Evolutionary conservation across 208 protist species (phyloP), one percentile per base, ranked within the genome.

Genomic region (Leishmania lainsoni): DNA sequence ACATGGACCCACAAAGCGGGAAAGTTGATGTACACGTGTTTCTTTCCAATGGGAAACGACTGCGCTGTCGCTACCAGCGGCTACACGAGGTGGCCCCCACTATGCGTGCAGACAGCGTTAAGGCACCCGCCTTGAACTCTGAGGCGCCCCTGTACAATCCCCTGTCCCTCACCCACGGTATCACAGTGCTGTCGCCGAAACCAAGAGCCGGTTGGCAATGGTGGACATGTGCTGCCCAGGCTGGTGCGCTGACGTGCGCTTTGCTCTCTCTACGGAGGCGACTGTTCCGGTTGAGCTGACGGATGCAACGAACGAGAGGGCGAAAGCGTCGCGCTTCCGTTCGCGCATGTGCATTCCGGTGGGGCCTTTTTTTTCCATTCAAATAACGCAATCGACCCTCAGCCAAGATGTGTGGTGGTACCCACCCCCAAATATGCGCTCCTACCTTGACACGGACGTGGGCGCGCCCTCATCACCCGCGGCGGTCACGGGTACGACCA

Each of bases 211-310:
- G 5, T 9, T 84, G 54, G 75, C 75, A 4, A 14, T 8, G 17
- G 0, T 79, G 35, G 84, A 92, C 59, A 29, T 92, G 61, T 80
- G 61, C 65, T 90, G 86, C 80, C 81, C 83, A 26, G 81, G 84
- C 63, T 92, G 86, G 86, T 63, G 81, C 69, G 68, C 81, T 14
- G 89, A 92, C 86, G 29, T 92, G 16, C 89, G 89, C 42, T 42
- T 92, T n/a, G 61, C 80, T 51, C 26, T 90, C 5, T n/a, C 89
- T 6, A 35, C 56, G 4, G 85, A 89, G 51, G 35, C 14, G 14
- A 48, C 20, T 6, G 42, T 78, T 8, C 77, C 82, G 12, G 20
- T 81, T 3, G 54, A 73, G 29, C 29, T 59, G 32, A 35, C 22
- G 6, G 81, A 81, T 59, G 52, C 70, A 35, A 70, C 74, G 39